Evolutionary conservation across 2,329 filamentous ascomycete species (phyloP), one percentile per base, ranked within the genome.

Genomic region (Scytalidium sp.): DNA sequence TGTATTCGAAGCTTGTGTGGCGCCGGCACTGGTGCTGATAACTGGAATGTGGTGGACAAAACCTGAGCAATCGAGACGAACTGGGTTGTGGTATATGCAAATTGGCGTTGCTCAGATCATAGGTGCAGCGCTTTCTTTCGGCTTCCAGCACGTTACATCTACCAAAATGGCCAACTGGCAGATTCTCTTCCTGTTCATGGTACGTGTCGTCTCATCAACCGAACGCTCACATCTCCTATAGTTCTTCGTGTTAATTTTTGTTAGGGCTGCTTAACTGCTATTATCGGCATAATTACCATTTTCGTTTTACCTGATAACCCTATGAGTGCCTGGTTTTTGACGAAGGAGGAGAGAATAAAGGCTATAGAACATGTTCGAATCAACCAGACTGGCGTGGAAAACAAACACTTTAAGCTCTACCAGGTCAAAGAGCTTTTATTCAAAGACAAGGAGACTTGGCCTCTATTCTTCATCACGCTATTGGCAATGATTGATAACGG

Each of bases 21-120:
- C 81, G 1, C 85, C 84, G 0, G 81, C 83, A 0, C 87, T 87
- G 56, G 79, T 81, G 0, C 70, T 87, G 2, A 73, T 88, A 56
- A 85, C 83, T 2, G 78, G 73, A 3, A 80, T 85, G 67, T 88
- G 84, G 83, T 88, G 86, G 58, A 87, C 84, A 1, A 84, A 83
- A 62, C 73, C 73, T 46, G 84, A 88, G 61, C 84, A 87, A 15
- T 11, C 13, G 3, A 19, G 19, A 3, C 42, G 43, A 9, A 45
- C 47, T 11, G 32, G 42, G 19, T 13, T 50, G 11, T 50, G 29
- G 41, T 50, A 25, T 32, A 25, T 19, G 19, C 41, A 19, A 11
- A 45, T 32, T 22, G 47, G 47, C 3, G 13, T 50, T 6, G 47
- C 23, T 5, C 19, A 27, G 9, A 46, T 50, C 15, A 3, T 50